phyloP scores from a whole-genome alignment of 2,329 filamentous ascomycete species.

The Penicillium sp. region DNA sequence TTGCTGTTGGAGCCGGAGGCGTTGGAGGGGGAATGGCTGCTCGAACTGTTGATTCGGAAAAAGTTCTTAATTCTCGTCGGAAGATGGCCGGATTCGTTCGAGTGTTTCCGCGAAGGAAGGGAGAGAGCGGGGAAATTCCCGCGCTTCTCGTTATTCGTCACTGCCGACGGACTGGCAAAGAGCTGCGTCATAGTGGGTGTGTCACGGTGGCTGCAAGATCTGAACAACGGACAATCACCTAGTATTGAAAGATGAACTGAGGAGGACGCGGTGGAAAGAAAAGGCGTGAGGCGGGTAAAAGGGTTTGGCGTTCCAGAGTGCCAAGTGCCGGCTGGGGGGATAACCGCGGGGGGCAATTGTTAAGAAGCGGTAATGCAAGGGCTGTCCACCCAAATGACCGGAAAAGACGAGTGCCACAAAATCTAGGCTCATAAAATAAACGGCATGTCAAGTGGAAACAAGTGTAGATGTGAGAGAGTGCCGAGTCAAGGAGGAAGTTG shows the following conservation, averaged over 20 bases:
- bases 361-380: conserved; percentile 17
- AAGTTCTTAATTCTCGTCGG: conserved; percentile 69
- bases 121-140: conserved; percentile 49
- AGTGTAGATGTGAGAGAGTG: conserved; percentile 9
- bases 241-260: conserved; percentile 6
- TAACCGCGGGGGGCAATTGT: conserved; percentile 14
- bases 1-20: conserved; percentile 27
- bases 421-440: conserved; percentile 20
- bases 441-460: conserved; percentile 14
- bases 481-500: conserved; percentile 13
- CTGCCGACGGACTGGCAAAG: conserved; percentile 41
- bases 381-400: conserved; percentile 27
- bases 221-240: background rate
- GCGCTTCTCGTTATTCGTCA: conserved; percentile 45
- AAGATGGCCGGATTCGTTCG: conserved; percentile 50
- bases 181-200: conserved; percentile 44
- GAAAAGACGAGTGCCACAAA: conserved; percentile 17
- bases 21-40: conserved; percentile 45
- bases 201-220: background rate
- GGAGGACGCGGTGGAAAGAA: conserved; percentile 11
- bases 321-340: conserved; percentile 20
- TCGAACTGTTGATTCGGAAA: conserved; percentile 64
- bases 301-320: conserved; percentile 11
- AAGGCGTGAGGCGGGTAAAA: conserved; percentile 7
- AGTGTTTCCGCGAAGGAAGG: conserved; percentile 47